Evolutionary conservation across 805 yeast genomes (phyloP), one percentile per base, ranked within the genome.

Genomic region (Candida boleticola): DNA sequence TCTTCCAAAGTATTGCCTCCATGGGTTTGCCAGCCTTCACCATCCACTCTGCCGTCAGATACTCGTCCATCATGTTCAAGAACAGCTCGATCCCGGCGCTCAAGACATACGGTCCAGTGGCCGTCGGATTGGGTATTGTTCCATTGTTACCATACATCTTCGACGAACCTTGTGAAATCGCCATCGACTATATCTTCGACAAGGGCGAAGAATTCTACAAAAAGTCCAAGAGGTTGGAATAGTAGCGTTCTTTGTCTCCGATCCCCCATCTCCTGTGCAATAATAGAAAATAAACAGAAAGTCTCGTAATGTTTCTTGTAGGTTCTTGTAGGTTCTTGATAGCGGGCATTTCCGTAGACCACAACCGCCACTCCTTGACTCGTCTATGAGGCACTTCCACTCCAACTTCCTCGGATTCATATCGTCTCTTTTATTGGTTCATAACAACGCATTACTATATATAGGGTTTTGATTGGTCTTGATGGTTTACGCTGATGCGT

Each of bases 11-110:
- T 48, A 71, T 87, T 48, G 95, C 95, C 2, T 80, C 88, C 35
- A 87, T 86, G 93, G 92, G 87, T 13, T 70, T 86, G 32, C 95
- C 95, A 7, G 95, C 95, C 2, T 80, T 85, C 61, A 86, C 95
- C 4, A 86, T 86, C 52, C 95, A 86, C 58, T 73, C 85, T 2
- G 68, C 82, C 4, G 95, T 86, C 31, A 73, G 83, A 50, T 85
- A 85, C 56, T 79, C 89, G 1, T 82, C 87, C 2, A 42, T 66
- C 17, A 63, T 80, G 23, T 79, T 87, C 58, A 81, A 81, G 58
- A 79, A 81, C 57, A 60, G 75, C 39, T 64, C 68, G 36, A 72
- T 69, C 45, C 68, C 71, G 42, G 43, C 64, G 1, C 40, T 86
- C 44, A 77, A 76, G 52, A 68, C 80, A 0, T 85, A 77, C 60